Percentiles rank a stretch among this genome's conserved stretches.
Conservation (phyloP, 345 rosid species). For the Dipteronia dyeriana region DNA sequence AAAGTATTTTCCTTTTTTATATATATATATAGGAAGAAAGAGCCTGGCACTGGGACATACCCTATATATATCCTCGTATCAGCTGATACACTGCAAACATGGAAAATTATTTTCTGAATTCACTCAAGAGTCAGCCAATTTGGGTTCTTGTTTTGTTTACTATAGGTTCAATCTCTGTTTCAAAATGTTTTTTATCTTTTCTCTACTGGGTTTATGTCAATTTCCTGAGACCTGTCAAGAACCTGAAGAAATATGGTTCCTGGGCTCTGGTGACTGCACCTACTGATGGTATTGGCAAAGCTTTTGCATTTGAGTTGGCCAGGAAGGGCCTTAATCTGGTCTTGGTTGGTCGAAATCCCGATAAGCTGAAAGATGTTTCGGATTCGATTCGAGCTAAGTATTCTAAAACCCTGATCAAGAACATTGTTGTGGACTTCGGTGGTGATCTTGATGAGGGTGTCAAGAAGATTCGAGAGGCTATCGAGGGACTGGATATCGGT, state of each 20-base stretch:
- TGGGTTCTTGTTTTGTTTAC: slow-evolving; percentile 57
- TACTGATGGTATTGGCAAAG: slow-evolving; percentile 92
- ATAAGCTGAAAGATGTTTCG: slow-evolving; percentile 67
- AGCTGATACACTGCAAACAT: slow-evolving; percentile 21
- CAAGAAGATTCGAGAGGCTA: slow-evolving; percentile 52
- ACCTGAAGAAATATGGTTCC: slow-evolving; percentile 84
- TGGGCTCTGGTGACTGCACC: slow-evolving; percentile 94
- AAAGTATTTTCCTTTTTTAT: no score
- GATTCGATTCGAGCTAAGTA: slow-evolving; percentile 56
- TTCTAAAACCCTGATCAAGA: slow-evolving; percentile 50
- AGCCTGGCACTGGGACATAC: no score
- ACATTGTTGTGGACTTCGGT: slow-evolving; percentile 76
- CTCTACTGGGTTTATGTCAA: slow-evolving; percentile 72
- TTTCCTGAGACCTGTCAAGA: slow-evolving; percentile 52
- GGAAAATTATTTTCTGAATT: slow-evolving; percentile 48
- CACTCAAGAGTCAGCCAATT: slow-evolving; percentile 60
- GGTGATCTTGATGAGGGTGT: slow-evolving; percentile 87
- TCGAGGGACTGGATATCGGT: slow-evolving; percentile 83
- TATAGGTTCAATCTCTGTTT: slow-evolving; percentile 57
- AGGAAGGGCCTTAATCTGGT: slow-evolving; percentile 77
- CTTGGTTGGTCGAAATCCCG: slow-evolving; percentile 75
- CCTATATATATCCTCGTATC: no score
- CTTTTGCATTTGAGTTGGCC: slow-evolving; percentile 82
- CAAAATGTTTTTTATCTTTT: slow-evolving; percentile 42
- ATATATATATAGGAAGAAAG: no score